Base-by-base conservation (phyloP, 177 flowering plant genomes). In the Tripterygium wilfordii region DNA sequence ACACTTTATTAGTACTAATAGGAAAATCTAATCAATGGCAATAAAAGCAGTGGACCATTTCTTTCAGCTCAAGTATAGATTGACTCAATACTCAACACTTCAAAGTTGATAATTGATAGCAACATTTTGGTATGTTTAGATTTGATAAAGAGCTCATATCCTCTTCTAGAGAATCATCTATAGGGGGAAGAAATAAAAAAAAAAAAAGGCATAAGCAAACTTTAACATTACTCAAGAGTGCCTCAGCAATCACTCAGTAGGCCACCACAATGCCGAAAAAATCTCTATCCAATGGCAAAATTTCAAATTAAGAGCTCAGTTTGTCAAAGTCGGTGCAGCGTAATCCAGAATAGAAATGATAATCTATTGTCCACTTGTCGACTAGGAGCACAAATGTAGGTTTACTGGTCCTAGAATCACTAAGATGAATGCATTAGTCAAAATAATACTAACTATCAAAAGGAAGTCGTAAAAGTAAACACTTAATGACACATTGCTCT, bases 31-130 rank as follows among this genome's bases (percentile, higher is more conserved):
- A 58, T 53, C 49, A 36, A 47, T 50, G 47, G 26, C 54, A 47
- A 3, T 13, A 25, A 36, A 50, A 58, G 50, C 36, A 36, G 33
- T 10, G 16, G 42, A 44, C 44, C 63, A 7, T 57, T 30, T 45
- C 71, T 62, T 67, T 58, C 64, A 67, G 67, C 63, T 32, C 36
- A 67, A 57, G 70, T 56, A 49, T 62, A 33, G 67, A 50, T 53
- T 36, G 35, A 15, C 20, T 46, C 48, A 21, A 26, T 24, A 30
- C n/a, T n/a, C n/a, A n/a, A n/a, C n/a, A 45, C 17, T 31, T 51
- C 51, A 33, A 17, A 31, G 52, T 31, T 53, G 38, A 14, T 52
- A 18, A 24, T 37, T 46, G 51, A 52, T 10, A n/a, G 31, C 35
- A 19, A 28, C 30, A 18, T 44, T 43, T 60, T 56, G 59, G 56